These are phyloP conservation scores for Blastobotrys attinorum DNA, from an alignment of 805 yeast species.

Conservation along the genomic window DNA sequence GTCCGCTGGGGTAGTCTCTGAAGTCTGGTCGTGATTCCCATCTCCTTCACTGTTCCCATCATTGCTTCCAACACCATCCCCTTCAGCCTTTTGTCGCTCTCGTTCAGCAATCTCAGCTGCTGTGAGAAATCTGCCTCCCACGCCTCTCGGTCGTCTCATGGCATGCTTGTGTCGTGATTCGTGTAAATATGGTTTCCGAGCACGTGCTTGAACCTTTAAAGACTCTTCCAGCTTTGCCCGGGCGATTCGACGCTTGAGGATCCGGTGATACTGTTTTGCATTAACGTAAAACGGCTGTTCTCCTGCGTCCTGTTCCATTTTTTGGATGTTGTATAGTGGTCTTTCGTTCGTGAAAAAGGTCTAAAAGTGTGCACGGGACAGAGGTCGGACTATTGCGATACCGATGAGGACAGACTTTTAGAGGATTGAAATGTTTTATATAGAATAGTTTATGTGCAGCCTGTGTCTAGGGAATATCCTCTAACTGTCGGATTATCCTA, in stretches of 20 bases:
- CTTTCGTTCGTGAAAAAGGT: no score
- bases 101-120: slow-evolving; percentile 73
- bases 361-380: no score
- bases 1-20: background rate
- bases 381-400: no score
- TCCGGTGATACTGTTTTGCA: slow-evolving; percentile 95
- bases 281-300: slow-evolving; percentile 97
- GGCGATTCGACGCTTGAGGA: slow-evolving; percentile 85
- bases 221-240: slow-evolving; percentile 88
- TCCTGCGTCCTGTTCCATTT: slow-evolving; percentile 2
- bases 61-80: slow-evolving; percentile 13
- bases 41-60: slow-evolving; percentile 2
- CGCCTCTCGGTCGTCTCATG: slow-evolving; percentile 98
- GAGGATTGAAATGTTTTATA: no score
- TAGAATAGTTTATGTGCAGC: no score
- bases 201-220: slow-evolving; percentile 76
- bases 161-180: slow-evolving; percentile 98
- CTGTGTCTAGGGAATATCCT: no score
- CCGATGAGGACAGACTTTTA: no score
- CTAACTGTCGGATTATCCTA: no score
- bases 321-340: no score
- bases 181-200: slow-evolving; percentile 88
- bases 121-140: slow-evolving; percentile 94
- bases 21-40: background rate
- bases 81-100: slow-evolving; percentile 35